A percentile compares a stretch with the other conserved stretches of the same genome.
These are phyloP conservation scores for Colletotrichum sp. DNA, from an alignment of 2,329 filamentous ascomycete species.

Conservation along the genomic window DNA sequence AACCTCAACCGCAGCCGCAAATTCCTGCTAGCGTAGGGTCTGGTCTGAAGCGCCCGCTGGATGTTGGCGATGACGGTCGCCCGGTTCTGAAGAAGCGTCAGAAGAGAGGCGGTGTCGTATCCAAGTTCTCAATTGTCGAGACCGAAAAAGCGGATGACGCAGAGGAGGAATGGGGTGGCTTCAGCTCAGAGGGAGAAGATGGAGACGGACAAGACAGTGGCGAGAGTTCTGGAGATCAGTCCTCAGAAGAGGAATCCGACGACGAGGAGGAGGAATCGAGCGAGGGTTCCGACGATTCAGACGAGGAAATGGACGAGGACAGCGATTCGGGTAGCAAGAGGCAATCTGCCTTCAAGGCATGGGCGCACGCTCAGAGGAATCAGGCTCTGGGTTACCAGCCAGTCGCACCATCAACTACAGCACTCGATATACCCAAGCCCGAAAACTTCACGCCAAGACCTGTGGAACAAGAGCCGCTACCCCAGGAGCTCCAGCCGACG, in stretches of 20 bases:
- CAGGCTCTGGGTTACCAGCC: slow-evolving; percentile 74
- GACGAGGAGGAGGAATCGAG: slow-evolving; percentile 20
- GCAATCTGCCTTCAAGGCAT: slow-evolving; percentile 84
- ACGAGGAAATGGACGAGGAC: slow-evolving; percentile 32
- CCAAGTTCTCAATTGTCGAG: slow-evolving; percentile 52
- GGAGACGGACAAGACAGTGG: neutral
- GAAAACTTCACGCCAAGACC: slow-evolving; percentile 71
- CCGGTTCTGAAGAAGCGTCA: slow-evolving; percentile 86
- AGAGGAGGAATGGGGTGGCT: slow-evolving; percentile 27
- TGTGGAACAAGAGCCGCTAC: slow-evolving; percentile 74
- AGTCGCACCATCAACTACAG: slow-evolving; percentile 44
- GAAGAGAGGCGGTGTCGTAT: slow-evolving; percentile 67
- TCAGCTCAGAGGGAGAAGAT: slow-evolving; percentile 25
- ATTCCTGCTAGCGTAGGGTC: slow-evolving; percentile 59
- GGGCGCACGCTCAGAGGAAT: slow-evolving; percentile 88
- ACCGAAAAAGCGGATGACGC: slow-evolving; percentile 39
- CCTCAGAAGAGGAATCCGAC: slow-evolving; percentile 31
- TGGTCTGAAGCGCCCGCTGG: slow-evolving; percentile 86
- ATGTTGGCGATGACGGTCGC: slow-evolving; percentile 77
- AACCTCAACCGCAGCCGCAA: neutral
- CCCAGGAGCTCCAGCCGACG: slow-evolving; percentile 68
- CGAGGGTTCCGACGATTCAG: slow-evolving; percentile 28
- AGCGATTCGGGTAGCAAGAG: slow-evolving; percentile 37
- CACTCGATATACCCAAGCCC: slow-evolving; percentile 59
- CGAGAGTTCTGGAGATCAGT: slow-evolving; percentile 15